Percentiles rank a stretch among this genome's conserved stretches.
Conservation (phyloP, 345 rosid genomes). For the Corchorus capsularis region DNA sequence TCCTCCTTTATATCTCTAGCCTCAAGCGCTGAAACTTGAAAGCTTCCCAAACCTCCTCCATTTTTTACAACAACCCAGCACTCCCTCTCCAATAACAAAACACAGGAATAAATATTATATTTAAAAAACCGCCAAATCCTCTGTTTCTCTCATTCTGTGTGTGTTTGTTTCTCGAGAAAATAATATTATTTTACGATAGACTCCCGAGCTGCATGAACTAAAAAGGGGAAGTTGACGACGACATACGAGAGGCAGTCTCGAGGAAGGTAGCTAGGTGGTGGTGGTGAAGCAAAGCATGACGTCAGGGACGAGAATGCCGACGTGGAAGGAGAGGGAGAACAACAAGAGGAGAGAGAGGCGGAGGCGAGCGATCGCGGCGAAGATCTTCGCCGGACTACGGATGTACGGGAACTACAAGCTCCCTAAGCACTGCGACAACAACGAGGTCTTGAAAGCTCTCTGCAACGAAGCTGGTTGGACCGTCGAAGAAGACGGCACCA, state of each 20-base stretch:
- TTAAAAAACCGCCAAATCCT: constrained; percentile 23
- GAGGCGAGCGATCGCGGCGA: constrained; percentile 92
- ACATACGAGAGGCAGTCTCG: not conserved
- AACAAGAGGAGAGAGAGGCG: constrained; percentile 91
- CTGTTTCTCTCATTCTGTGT: constrained; percentile 11
- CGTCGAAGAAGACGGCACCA: constrained; percentile 96
- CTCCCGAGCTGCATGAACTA: not conserved
- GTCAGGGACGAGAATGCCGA: constrained; percentile 90
- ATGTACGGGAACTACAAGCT: constrained; percentile 93
- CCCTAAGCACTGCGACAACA: constrained; percentile 98
- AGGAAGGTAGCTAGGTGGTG: not conserved
- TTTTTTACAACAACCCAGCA: constrained; percentile 21
- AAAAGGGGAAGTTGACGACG: not conserved
- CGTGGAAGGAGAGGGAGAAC: constrained; percentile 99
- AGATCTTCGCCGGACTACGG: constrained; percentile 86
- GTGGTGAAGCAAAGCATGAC: constrained; percentile 50
- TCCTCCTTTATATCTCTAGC: constrained; percentile 16
- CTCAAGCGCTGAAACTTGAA: not conserved
- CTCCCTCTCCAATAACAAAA: constrained; percentile 10
- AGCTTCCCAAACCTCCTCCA: constrained; percentile 28
- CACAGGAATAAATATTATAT: not conserved
- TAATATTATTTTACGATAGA: not conserved
- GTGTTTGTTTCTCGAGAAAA: constrained; percentile 27
- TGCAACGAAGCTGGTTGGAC: constrained; percentile 97
- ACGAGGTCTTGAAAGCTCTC: constrained; percentile 94